Percentiles rank a stretch among this genome's conserved stretches.
phyloP scores from a whole-genome alignment of 306 rosid species.

The Lupinus albus region DNA sequence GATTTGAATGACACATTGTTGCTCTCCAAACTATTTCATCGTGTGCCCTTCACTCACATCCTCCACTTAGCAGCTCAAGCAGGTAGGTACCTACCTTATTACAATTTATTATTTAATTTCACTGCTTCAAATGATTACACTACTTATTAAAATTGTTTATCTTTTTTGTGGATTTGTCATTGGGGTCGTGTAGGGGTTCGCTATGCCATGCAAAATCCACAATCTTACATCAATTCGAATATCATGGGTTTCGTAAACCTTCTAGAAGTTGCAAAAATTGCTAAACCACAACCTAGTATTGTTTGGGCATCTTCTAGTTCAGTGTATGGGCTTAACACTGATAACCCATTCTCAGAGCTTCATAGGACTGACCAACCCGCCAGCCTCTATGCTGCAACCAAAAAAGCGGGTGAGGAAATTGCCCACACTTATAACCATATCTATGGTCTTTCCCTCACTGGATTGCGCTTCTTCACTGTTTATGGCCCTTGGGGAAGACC shows the following conservation, averaged over 20 bases:
- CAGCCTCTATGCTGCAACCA: slow-evolving; percentile 87
- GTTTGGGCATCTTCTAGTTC: slow-evolving; percentile 94
- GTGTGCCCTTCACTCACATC: slow-evolving; percentile 78
- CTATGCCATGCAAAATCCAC: slow-evolving; percentile 94
- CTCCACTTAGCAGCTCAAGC: slow-evolving; percentile 94
- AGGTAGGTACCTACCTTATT: too few relatives aligned
- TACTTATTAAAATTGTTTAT: too few relatives aligned
- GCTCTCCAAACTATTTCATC: slow-evolving; percentile 73
- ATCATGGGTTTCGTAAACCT: slow-evolving; percentile 88
- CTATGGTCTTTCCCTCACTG: slow-evolving; percentile 80
- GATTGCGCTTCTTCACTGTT: slow-evolving; percentile 82
- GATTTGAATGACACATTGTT: slow-evolving; percentile 78
- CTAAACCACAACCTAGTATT: slow-evolving; percentile 78
- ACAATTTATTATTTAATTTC: too few relatives aligned
- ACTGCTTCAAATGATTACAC: too few relatives aligned
- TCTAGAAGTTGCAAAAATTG: slow-evolving; percentile 65
- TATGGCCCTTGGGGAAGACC: slow-evolving; percentile 94
- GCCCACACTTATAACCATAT: slow-evolving; percentile 90
- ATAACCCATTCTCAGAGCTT: slow-evolving; percentile 71
- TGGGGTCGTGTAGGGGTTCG: too few relatives aligned
- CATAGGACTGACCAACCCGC: slow-evolving; percentile 87
- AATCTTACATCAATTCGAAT: slow-evolving; percentile 74
- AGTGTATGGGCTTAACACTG: slow-evolving; percentile 79
- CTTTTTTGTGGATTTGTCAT: too few relatives aligned
- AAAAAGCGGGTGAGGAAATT: slow-evolving; percentile 89